Evolutionary conservation across 2,329 filamentous ascomycete genomes (phyloP), one percentile per base, ranked within the genome.

Genomic region (Pseudophaeomoniella oleicola): DNA sequence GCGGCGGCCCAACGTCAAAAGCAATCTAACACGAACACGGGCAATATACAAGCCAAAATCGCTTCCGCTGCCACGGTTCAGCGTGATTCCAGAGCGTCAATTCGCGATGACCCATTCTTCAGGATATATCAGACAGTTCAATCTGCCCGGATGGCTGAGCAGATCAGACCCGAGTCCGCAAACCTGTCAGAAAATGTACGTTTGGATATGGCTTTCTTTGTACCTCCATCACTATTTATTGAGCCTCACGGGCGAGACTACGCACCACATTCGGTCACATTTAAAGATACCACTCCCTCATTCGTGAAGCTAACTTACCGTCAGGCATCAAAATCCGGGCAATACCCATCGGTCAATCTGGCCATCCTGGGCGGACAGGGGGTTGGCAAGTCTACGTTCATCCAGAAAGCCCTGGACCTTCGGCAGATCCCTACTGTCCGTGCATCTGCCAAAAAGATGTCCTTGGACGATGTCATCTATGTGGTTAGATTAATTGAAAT

Each of bases 371-470:
- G 73, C 41, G 60, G 63, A 36, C 56, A 59, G 38, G 59, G 59
- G 36, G 65, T 69, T 4, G 72, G 72, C 41, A 78, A 77, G 53
- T 67, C 70, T 16, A 69, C 66, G 33, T 76, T 78, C 46, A 66
- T 75, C 42, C 66, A 67, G 43, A 61, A 63, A 39, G 69, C 71
- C 10, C 55, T 78, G 37, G 68, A 71, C 34, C 60, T 75, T 48
- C 65, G 63, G 38, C 53, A 56, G 35, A 50, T 59, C 1, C 57
- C 63, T 2, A 42, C 55, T 3, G 55, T 62, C 2, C 48, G 48
- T 14, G 53, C 55, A 11, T 59, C 60, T 12, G 62, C 64, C 34
- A 67, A 70, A 42, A 72, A 67, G 45, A 69, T 77, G 55, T 64
- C 67, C 10, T 54, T 76, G 39, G 69, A 74, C 45, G 69, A 69